Conservation (phyloP, 805 yeast species). For the Yamadazyma insecticola region DNA sequence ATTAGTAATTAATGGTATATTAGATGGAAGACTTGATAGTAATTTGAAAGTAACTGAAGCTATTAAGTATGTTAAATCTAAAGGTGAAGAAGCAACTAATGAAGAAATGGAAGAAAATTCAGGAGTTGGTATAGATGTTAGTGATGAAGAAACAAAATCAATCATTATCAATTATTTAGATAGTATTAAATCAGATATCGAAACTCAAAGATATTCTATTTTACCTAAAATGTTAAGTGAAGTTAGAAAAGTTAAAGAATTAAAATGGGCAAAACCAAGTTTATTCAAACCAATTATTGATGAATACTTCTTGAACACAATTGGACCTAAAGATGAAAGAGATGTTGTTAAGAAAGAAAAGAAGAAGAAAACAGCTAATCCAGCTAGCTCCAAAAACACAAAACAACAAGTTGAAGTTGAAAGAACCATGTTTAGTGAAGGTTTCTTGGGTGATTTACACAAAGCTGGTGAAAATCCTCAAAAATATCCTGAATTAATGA, state of each 20-base stretch:
- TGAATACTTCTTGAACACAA: slow-evolving; percentile 57
- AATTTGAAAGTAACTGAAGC: slow-evolving; percentile 78
- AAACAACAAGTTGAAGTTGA: slow-evolving; percentile 14
- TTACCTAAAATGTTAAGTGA: slow-evolving; percentile 77
- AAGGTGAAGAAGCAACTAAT: slow-evolving; percentile 32
- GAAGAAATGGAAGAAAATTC: slow-evolving; percentile 53
- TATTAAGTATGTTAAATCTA: slow-evolving; percentile 60
- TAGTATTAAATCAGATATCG: slow-evolving; percentile 54
- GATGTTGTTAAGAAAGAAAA: slow-evolving; percentile 78
- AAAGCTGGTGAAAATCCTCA: slow-evolving; percentile 95
- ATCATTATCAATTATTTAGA: slow-evolving; percentile 59
- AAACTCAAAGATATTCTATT: slow-evolving; percentile 69
- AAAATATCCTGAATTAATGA: slow-evolving; percentile 78
- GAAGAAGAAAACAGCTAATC: slow-evolving; percentile 36
- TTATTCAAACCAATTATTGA: slow-evolving; percentile 86
- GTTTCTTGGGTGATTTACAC: slow-evolving; percentile 92
- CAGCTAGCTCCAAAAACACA: too few relatives aligned
- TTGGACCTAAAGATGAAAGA: slow-evolving; percentile 97
- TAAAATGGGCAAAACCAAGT: slow-evolving; percentile 92
- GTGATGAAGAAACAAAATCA: slow-evolving; percentile 57
- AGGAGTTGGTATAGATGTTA: slow-evolving; percentile 78
- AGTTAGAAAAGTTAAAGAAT: slow-evolving; percentile 63
- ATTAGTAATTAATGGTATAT: slow-evolving; percentile 56
- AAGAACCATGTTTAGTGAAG: slow-evolving; percentile 89
- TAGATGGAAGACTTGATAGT: slow-evolving; percentile 59